These are phyloP conservation scores for Keithomyces neogunnii DNA, from an alignment of 2,329 filamentous ascomycete species.

Conservation along the genomic window DNA sequence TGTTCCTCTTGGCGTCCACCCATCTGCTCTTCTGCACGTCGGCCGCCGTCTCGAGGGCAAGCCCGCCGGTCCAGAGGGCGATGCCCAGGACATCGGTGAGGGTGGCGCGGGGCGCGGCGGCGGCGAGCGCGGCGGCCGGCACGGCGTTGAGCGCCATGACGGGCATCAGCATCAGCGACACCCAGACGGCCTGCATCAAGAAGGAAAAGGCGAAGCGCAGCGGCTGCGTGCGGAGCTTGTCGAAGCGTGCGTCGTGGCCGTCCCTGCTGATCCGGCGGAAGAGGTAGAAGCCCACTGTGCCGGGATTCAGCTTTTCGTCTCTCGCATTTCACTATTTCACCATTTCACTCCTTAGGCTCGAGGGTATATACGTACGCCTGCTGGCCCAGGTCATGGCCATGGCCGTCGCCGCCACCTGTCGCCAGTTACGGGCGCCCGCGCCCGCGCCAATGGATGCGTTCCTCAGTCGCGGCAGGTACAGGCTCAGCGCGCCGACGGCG, in stretches of 20 bases:
- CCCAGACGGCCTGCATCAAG: constrained; percentile 56
- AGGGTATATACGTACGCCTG: constrained; percentile 36
- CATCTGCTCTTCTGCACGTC: constrained; percentile 57
- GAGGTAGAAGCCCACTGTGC: constrained; percentile 53
- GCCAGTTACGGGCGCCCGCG: constrained; percentile 44
- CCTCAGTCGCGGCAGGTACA: constrained; percentile 52
- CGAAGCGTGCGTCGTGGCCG: constrained; percentile 47
- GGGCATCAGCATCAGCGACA: constrained; percentile 57
- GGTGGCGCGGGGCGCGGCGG: constrained; percentile 35
- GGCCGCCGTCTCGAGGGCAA: constrained; percentile 52
- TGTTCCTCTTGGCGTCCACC: constrained; percentile 51
- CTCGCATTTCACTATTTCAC: no score
- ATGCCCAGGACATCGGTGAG: constrained; percentile 49
- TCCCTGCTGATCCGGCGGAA: constrained; percentile 51
- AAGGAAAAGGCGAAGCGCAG: constrained; percentile 28
- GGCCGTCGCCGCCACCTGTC: constrained; percentile 34
- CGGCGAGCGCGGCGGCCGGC: constrained; percentile 39
- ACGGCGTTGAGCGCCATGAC: constrained; percentile 56
- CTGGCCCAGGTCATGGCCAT: constrained; percentile 48
- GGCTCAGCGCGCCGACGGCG: constrained; percentile 51
- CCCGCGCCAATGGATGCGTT: constrained; percentile 38
- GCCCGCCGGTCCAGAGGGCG: constrained; percentile 47
- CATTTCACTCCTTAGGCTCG: no score
- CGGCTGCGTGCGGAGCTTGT: constrained; percentile 28
- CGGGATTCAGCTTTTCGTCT: no score